Percentiles rank a stretch among this genome's conserved stretches.
Evolutionary conservation across 352 stramenopile species (phyloP).

Genomic region (Phytophthora pinifolia): DNA sequence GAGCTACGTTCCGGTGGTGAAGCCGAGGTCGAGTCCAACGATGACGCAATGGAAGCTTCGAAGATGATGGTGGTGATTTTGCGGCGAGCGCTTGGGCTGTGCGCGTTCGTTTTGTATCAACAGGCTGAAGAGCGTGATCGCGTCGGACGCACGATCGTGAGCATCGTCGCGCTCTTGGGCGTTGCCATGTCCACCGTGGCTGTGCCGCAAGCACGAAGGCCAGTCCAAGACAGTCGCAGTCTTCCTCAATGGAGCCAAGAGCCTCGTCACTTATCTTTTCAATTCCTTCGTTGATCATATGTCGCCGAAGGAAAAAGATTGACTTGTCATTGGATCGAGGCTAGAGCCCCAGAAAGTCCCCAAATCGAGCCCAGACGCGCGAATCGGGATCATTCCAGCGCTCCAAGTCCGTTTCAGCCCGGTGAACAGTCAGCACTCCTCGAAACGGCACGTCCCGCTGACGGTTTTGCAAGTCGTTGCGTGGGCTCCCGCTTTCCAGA

Average conservation of each 20-base stretch:
- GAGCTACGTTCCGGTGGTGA: constrained; percentile 47
- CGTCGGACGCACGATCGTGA: not conserved
- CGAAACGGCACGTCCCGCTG: too few relatives aligned
- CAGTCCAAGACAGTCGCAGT: constrained; percentile 43
- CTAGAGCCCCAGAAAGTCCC: too few relatives aligned
- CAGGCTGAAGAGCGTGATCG: constrained; percentile 1
- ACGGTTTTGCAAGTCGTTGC: too few relatives aligned
- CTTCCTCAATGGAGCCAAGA: constrained; percentile 39
- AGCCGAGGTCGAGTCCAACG: constrained; percentile 63
- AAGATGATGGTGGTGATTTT: constrained; percentile 57
- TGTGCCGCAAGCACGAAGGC: constrained; percentile 43
- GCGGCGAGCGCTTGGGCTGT: constrained; percentile 14
- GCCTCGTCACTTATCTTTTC: constrained; percentile 49
- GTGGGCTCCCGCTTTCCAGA: too few relatives aligned
- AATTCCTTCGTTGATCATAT: constrained; percentile 60
- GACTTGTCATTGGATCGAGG: constrained; percentile 40
- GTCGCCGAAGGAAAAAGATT: constrained; percentile 52
- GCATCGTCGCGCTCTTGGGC: not conserved
- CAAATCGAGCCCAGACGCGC: not conserved
- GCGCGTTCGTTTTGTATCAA: not conserved
- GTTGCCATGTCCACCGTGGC: constrained; percentile 12
- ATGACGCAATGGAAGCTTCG: constrained; percentile 71
- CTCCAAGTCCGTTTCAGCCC: too few relatives aligned
- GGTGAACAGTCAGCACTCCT: too few relatives aligned
- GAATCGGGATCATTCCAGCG: too few relatives aligned